Percentiles rank a stretch among this genome's conserved stretches.
Evolutionary conservation across 192 early-diverging fungal genomes (phyloP).

Genomic region (Phycomyces blakesleeanus): DNA sequence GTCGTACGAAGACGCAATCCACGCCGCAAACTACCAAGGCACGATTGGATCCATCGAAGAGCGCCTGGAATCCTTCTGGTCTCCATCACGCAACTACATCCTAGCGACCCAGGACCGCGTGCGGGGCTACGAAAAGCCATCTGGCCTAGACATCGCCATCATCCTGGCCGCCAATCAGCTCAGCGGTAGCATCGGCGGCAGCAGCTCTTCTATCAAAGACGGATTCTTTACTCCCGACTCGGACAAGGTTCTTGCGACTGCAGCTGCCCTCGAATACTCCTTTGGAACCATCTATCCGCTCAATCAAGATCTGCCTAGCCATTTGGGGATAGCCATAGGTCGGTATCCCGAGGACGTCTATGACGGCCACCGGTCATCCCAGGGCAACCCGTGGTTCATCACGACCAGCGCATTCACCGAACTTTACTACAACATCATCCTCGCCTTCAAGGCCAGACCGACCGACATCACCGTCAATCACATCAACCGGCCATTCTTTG

Average conservation of each 20-base stretch:
- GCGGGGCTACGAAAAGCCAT: constrained; percentile 41
- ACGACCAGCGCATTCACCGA: constrained; percentile 59
- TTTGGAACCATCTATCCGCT: constrained; percentile 42
- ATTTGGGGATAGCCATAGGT: constrained; percentile 57
- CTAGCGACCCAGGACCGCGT: constrained; percentile 31
- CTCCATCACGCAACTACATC: constrained; percentile 25
- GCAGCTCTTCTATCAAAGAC: not conserved
- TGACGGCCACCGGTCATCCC: constrained; percentile 48
- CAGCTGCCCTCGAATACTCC: constrained; percentile 5
- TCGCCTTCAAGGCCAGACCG: constrained; percentile 10
- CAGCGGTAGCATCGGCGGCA: too few species aligned
- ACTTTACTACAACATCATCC: constrained; percentile 50
- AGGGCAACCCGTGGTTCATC: constrained; percentile 78
- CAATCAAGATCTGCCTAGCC: constrained; percentile 31
- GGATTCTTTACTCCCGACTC: constrained; percentile 23
- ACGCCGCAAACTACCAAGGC: not conserved
- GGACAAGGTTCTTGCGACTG: constrained; percentile 33
- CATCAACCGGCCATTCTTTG: constrained; percentile 36
- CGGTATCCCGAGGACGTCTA: constrained; percentile 77
- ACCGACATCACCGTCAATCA: constrained; percentile 21
- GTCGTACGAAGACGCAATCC: not conserved
- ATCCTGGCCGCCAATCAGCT: constrained; percentile 53
- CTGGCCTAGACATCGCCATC: constrained; percentile 56
- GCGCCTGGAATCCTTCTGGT: constrained; percentile 44
- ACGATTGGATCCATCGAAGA: not conserved